A percentile compares a stretch with the other conserved stretches of the same genome.
Evolutionary conservation across 805 yeast species (phyloP).

Genomic region (Saccharomycopsis amapae): DNA sequence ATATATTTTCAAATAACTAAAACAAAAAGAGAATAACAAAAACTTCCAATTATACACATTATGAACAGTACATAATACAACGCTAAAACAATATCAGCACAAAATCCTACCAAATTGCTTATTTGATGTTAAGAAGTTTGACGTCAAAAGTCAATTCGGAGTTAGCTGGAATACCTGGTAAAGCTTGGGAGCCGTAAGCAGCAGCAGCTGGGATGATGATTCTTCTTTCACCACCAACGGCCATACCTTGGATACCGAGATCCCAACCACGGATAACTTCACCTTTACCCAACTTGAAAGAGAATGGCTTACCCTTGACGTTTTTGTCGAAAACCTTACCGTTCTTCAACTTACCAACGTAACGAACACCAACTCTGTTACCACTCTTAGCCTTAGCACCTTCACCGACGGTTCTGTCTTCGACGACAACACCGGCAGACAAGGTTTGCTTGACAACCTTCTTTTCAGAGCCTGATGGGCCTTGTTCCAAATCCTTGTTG

Average conservation of each 20-base stretch:
- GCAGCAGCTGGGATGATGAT: constrained; percentile 90
- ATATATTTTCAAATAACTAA: too few relatives aligned
- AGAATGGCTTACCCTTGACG: constrained; percentile 94
- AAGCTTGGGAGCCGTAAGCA: constrained; percentile 91
- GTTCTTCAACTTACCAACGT: constrained; percentile 89
- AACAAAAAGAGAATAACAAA: too few relatives aligned
- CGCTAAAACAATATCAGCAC: too few relatives aligned
- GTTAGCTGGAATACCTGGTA: constrained; percentile 98
- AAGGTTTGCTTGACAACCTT: constrained; percentile 67
- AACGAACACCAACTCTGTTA: constrained; percentile 89
- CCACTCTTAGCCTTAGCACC: constrained; percentile 88
- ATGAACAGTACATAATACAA: too few relatives aligned
- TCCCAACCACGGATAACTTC: constrained; percentile 99
- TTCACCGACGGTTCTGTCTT: constrained; percentile 84
- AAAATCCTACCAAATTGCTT: constrained; percentile 26
- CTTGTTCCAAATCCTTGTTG: constrained; percentile 87
- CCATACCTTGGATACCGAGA: constrained; percentile 97
- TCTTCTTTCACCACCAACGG: constrained; percentile 98
- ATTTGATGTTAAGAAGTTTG: constrained; percentile 60
- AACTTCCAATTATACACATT: too few relatives aligned
- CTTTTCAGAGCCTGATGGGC: constrained; percentile 53
- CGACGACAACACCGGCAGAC: constrained; percentile 88
- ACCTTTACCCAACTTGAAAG: constrained; percentile 87
- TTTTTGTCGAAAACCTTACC: constrained; percentile 97
- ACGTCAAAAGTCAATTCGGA: constrained; percentile 82